Base-by-base conservation (phyloP, 306 rosid species). In the Malus asiatica region DNA sequence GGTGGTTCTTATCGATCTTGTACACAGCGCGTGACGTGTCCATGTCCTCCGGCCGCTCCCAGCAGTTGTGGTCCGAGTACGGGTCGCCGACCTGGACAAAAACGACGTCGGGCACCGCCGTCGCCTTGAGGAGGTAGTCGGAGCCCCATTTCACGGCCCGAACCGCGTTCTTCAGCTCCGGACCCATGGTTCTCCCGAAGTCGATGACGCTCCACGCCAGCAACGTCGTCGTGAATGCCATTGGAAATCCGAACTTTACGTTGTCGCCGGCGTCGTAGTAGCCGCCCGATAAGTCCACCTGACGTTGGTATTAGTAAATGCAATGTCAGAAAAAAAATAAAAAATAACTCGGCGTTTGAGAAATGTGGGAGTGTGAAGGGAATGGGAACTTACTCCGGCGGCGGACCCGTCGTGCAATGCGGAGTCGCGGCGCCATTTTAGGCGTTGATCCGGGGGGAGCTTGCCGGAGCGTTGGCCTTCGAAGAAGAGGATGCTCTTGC, bases 31-130 rank as follows among this genome's bases (percentile, higher is more conserved):
- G 97, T 11, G 86, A 79, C 66, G 99, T 95, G 74, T 95, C 99
- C 99, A 92, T 95, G 80, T 95, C 99, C 70, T 95, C 99, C 0
- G 99, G 97, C 32, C 99, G 82, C 83, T 95, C 99, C 99, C 99
- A 95, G 30, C 99, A 95, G 89, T 88, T 92, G 48, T 95, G 99
- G 64, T 95, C 97, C 0, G 99, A 95, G 82, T 13, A 75, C 0
- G 97, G 89, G 70, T 95, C 97, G 1, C 97, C 99, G 0, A 95
- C 97, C 75, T 95, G 99, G 8, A 95, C 99, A 38, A 64, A 92
- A 5, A 95, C 88, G 63, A 95, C 92, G 67, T 87, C 97, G 11
- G 86, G 84, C 66, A 71, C 81, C 29, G 97, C 84, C 87, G 99
- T 92, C 1, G 90, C 96, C 57, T 95, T 95, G 20, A 95, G 59